phyloP scores from a whole-genome alignment of 805 yeast genomes.

The Lipomyces kockii region DNA sequence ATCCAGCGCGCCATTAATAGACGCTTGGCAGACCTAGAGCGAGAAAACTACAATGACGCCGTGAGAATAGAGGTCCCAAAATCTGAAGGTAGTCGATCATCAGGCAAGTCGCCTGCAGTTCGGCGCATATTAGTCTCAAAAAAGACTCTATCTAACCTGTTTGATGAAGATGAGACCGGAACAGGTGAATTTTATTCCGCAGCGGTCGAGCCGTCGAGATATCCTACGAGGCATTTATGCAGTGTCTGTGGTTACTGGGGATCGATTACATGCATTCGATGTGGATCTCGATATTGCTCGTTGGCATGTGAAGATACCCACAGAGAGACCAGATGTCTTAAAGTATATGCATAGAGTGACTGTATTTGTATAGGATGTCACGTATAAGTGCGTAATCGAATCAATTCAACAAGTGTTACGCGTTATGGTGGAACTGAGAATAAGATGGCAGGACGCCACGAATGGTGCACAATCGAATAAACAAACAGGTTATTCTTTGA shows the following conservation, averaged over 20 bases:
- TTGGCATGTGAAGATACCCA: slow-evolving; percentile 46
- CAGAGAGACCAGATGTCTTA: slow-evolving; percentile 47
- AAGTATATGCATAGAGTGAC: slow-evolving; percentile 39
- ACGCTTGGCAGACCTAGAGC: slow-evolving; percentile 42
- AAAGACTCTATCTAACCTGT: slow-evolving; percentile 47
- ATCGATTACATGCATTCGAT: slow-evolving; percentile 44
- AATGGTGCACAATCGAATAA: background rate
- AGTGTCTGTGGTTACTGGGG: slow-evolving; percentile 51
- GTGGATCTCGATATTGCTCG: slow-evolving; percentile 48
- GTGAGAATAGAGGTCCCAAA: slow-evolving; percentile 45
- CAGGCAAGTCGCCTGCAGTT: slow-evolving; percentile 35
- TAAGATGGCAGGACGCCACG: background rate
- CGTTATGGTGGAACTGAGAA: background rate
- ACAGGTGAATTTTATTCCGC: slow-evolving; percentile 42
- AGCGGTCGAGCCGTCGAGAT: slow-evolving; percentile 45
- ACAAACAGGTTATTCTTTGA: background rate
- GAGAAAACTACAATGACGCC: slow-evolving; percentile 47
- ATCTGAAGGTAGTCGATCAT: background rate
- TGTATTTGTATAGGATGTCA: background rate
- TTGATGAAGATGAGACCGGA: slow-evolving; percentile 49
- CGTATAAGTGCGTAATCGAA: background rate
- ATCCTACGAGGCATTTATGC: slow-evolving; percentile 47
- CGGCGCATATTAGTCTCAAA: slow-evolving; percentile 48
- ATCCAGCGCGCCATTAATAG: slow-evolving; percentile 28
- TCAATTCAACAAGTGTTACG: too few relatives aligned